Evolutionary conservation across 2,329 filamentous ascomycete genomes (phyloP).

Genomic region (Arachnopeziza araneosa): DNA sequence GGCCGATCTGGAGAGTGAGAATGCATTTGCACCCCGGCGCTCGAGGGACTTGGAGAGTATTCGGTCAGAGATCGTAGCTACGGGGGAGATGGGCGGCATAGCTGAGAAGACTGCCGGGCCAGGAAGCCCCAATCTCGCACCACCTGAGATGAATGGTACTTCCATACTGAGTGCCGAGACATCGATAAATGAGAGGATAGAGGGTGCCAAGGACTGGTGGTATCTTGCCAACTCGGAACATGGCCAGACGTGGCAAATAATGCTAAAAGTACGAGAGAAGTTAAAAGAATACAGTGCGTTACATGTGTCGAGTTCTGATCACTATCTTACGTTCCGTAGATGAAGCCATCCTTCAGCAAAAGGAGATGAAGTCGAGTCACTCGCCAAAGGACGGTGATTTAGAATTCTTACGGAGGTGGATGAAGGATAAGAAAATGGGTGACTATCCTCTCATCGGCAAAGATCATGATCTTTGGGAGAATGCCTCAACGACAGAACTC

Average conservation of each 20-base stretch:
- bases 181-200: not conserved
- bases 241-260: constrained; percentile 17
- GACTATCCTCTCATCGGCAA: constrained; percentile 19
- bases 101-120: not conserved
- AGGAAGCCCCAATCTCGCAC: not conserved
- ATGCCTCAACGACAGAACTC: constrained; percentile 15
- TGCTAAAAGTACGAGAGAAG: constrained; percentile 16
- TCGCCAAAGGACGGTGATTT: constrained; percentile 9
- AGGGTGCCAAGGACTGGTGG: not conserved
- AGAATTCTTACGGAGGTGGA: constrained; percentile 17
- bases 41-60: not conserved
- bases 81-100: not conserved
- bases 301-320: not conserved
- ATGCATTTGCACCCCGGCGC: not conserved
- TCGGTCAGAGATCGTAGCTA: not conserved
- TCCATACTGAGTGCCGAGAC: not conserved
- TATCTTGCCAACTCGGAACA: not conserved
- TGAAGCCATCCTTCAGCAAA: constrained; percentile 1
- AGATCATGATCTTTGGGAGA: constrained; percentile 18
- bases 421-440: constrained; percentile 19
- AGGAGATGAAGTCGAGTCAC: not conserved
- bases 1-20: constrained; percentile 3
- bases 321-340: not conserved
- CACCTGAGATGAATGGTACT: not conserved
- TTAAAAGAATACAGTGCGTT: constrained; percentile 22